Percentiles rank a stretch among this genome's conserved stretches.
phyloP scores from a whole-genome alignment of 345 rosid species.

The Gossypium sturtianum region DNA sequence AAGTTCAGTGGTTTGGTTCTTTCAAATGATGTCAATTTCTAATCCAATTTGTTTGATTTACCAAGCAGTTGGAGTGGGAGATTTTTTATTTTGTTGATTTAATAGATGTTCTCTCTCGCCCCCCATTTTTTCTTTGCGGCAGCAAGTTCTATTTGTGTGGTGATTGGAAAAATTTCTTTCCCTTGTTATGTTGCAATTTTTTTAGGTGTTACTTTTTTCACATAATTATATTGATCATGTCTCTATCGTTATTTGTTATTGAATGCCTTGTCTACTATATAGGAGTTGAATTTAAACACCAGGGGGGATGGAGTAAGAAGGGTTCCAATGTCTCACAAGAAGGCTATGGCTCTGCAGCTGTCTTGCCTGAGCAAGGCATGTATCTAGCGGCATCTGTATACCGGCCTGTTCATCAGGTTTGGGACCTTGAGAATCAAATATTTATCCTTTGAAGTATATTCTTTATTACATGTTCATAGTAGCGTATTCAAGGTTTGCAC shows the following conservation, averaged over 20 bases:
- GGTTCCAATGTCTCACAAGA: slow-evolving; percentile 75
- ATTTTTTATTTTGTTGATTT: background rate
- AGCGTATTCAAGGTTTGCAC: background rate
- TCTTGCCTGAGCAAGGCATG: slow-evolving; percentile 98
- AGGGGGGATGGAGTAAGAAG: slow-evolving; percentile 95
- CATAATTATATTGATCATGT: background rate
- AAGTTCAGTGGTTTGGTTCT: background rate
- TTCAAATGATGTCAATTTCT: background rate
- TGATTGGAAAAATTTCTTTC: background rate
- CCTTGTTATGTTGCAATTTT: background rate
- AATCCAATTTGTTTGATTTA: background rate
- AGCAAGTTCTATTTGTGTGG: background rate
- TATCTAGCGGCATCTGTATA: slow-evolving; percentile 92
- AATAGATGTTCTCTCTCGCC: background rate
- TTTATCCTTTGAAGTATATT: slow-evolving; percentile 1
- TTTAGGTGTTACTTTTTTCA: background rate
- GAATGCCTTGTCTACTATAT: slow-evolving; percentile 5
- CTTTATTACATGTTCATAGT: background rate
- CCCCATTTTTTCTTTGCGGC: background rate
- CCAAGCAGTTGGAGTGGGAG: background rate
- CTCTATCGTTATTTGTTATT: background rate
- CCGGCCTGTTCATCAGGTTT: slow-evolving; percentile 94
- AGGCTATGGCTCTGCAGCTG: slow-evolving; percentile 96
- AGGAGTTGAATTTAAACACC: slow-evolving; percentile 76
- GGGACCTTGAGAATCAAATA: slow-evolving; percentile 11